Conservation (phyloP, 2,329 filamentous ascomycete species). For the Diaporthe sp. region DNA sequence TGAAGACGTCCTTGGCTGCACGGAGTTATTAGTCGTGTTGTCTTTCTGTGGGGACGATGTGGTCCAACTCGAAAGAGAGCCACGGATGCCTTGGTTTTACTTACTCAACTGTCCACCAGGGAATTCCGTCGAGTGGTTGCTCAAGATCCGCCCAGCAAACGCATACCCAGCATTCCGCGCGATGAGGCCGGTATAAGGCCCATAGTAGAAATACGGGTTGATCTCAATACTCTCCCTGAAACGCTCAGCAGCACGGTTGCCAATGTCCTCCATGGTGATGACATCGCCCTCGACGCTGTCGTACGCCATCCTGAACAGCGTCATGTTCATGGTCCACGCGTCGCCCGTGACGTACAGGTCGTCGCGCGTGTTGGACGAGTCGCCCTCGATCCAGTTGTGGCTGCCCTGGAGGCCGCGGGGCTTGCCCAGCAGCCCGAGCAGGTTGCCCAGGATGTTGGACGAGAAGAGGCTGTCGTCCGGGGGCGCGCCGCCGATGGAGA, state of each 20-base stretch:
- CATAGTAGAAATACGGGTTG: conserved; percentile 69
- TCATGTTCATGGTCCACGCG: conserved; percentile 65
- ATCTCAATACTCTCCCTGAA: conserved; percentile 62
- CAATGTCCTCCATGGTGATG: conserved; percentile 59
- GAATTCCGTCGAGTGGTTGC: conserved; percentile 58
- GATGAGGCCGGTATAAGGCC: conserved; percentile 64
- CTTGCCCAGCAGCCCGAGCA: conserved; percentile 59
- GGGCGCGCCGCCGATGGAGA: conserved; percentile 56
- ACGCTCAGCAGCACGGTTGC: conserved; percentile 57
- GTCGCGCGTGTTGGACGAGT: conserved; percentile 65
- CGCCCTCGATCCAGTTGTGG: conserved; percentile 69
- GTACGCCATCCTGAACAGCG: conserved; percentile 64
- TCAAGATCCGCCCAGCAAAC: conserved; percentile 58
- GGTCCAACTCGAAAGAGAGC: background rate
- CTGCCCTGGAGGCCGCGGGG: conserved; percentile 64
- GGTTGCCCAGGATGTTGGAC: conserved; percentile 58
- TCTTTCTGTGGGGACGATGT: background rate
- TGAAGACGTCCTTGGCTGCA: conserved; percentile 54
- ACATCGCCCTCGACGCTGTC: conserved; percentile 53
- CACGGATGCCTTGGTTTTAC: conserved; percentile 35
- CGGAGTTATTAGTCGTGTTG: no score
- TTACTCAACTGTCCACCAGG: conserved; percentile 44
- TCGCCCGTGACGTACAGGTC: conserved; percentile 67
- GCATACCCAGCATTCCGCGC: conserved; percentile 63
- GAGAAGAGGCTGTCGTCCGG: conserved; percentile 43